Evolutionary conservation across 371 early-diverging fungal genomes (phyloP), one percentile per base, ranked within the genome.

Genomic region (Caulochytrium protostelioides): DNA sequence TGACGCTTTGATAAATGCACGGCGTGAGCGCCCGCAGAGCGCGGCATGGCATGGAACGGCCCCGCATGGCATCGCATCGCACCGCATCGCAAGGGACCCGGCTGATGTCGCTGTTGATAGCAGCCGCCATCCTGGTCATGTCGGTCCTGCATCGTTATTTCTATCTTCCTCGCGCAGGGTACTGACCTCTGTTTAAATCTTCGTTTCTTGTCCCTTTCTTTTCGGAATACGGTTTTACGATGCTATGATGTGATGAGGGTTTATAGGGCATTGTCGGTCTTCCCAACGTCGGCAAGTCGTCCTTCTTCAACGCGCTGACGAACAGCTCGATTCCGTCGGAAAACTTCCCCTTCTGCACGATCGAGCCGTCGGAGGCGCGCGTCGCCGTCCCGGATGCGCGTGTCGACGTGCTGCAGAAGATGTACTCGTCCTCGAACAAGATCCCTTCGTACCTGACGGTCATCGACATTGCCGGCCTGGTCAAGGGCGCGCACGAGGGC

Each of bases 401-500:
- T 6, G 83, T 90, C 47, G 78, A 84, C 49, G 77, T 76, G 74
- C 68, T 97, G 22, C 70, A 67, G 41, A 44, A 74, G 16, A 59
- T 69, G 34, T 85, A 74, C 52, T 69, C 79, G 54, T 72, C 78
- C 12, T 66, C 73, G 4, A 39, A 41, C 13, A 42, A 34, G 7
- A 47, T 56, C 13, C 64, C 65, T 7, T 60, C 71, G 17, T 65
- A 47, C 43, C 62, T 99, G 41, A 82, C 83, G 3, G 80, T 97
- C 28, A 83, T 83, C 43, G 98, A 99, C 56, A 99, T 99, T 61
- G 99, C 99, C 24, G 98, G 99, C 22, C 70, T 99, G 23, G 91
- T 98, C 28, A 83, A 86, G 52, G 59, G 62, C 12, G 58, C 58
- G 2, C 22, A 23, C 22, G 61, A 61, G 31, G 74, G 75, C 5